Evolutionary conservation across 139 green algal genomes (phyloP).

Genomic region (Parachlorella kessleri): DNA sequence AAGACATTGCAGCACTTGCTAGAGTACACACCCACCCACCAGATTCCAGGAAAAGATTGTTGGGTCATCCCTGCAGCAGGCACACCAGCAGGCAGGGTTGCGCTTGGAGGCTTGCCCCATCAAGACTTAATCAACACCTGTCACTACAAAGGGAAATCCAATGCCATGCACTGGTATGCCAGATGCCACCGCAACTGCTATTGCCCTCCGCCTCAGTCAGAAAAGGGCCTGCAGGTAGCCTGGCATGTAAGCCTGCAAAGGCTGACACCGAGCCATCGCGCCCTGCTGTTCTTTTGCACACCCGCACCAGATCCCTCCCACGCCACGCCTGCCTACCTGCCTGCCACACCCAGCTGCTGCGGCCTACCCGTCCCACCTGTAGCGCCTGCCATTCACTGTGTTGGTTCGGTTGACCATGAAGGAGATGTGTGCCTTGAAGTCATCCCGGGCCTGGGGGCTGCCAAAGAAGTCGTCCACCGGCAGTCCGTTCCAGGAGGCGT

Average conservation of each 20-base stretch:
- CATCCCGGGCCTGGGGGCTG: background rate
- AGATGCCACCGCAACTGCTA: too few relatives aligned
- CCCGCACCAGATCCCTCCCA: too few relatives aligned
- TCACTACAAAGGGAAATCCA: too few relatives aligned
- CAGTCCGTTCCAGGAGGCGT: slow-evolving; percentile 28
- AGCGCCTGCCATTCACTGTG: slow-evolving; percentile 20
- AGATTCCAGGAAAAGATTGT: slow-evolving; percentile 53
- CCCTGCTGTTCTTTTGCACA: too few relatives aligned
- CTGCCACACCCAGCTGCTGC: background rate
- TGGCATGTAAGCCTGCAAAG: too few relatives aligned
- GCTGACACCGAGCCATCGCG: too few relatives aligned
- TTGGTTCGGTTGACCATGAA: slow-evolving; percentile 37
- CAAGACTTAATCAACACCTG: too few relatives aligned
- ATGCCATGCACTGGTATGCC: too few relatives aligned
- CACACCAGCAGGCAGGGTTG: background rate
- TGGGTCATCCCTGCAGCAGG: slow-evolving; percentile 35
- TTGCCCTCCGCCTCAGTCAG: too few relatives aligned
- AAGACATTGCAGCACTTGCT: background rate
- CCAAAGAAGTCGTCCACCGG: slow-evolving; percentile 33
- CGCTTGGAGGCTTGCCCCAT: background rate
- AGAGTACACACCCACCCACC: too few relatives aligned
- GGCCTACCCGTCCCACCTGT: slow-evolving; percentile 12
- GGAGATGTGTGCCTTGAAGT: slow-evolving; percentile 21
- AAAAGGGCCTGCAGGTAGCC: too few relatives aligned
- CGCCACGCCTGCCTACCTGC: background rate